Evolutionary conservation across 805 yeast genomes (phyloP).

Genomic region (Sugiyamaella qingdaonensis): DNA sequence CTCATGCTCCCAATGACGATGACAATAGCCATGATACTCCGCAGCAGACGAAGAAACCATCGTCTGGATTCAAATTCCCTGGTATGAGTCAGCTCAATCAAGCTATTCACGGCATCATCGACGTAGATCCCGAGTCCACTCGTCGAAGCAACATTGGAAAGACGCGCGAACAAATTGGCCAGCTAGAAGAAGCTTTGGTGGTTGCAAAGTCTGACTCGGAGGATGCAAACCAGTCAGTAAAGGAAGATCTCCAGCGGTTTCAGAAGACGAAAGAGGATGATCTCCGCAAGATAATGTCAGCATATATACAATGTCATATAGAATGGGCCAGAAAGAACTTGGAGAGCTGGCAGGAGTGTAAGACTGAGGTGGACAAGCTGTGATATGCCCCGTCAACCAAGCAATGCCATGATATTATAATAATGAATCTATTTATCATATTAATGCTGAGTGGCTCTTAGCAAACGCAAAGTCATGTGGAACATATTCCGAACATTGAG

Average conservation of each 20-base stretch:
- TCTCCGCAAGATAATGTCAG: constrained; percentile 46
- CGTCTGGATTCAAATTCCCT: constrained; percentile 48
- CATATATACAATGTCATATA: constrained; percentile 52
- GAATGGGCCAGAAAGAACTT: constrained; percentile 66
- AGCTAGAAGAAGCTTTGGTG: constrained; percentile 47
- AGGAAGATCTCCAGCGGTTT: constrained; percentile 41
- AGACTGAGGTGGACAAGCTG: constrained; percentile 8
- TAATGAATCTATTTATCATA: not conserved
- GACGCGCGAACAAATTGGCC: constrained; percentile 43
- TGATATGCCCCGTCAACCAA: not conserved
- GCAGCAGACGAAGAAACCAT: constrained; percentile 24
- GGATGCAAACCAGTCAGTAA: constrained; percentile 43
- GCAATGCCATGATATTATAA: not conserved
- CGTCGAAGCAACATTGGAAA: constrained; percentile 48
- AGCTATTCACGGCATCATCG: constrained; percentile 57
- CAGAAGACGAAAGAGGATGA: constrained; percentile 48
- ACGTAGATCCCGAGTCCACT: constrained; percentile 62
- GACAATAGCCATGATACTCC: constrained; percentile 12
- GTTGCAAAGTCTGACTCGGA: constrained; percentile 52
- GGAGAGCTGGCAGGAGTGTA: constrained; percentile 36
- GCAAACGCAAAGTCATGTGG: not conserved
- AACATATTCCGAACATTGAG: not conserved
- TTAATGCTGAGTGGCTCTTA: not conserved
- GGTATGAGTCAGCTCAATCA: constrained; percentile 48
- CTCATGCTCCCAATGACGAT: constrained; percentile 17